A percentile compares a stretch with the other conserved stretches of the same genome.
Conservation (phyloP, 495 filamentous ascomycete genomes). For the Aspergillus sclerotioniger region DNA sequence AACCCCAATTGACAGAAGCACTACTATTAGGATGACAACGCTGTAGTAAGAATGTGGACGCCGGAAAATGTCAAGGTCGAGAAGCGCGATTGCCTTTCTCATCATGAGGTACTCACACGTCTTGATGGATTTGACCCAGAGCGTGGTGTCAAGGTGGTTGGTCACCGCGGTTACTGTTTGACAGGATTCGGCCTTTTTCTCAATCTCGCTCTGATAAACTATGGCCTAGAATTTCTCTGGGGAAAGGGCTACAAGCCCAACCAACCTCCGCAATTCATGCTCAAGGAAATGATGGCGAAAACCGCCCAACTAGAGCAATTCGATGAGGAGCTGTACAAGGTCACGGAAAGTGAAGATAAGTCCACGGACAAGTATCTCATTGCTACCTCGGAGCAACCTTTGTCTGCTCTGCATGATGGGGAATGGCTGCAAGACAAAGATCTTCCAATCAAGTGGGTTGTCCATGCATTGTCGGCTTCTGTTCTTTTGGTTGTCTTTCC, state of each 20-base stretch:
- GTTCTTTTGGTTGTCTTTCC: neutral
- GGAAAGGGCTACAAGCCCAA: constrained; percentile 77
- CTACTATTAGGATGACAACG: constrained; percentile 68
- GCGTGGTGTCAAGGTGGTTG: constrained; percentile 89
- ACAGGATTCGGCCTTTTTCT: constrained; percentile 90
- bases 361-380: constrained; percentile 95
- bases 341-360: constrained; percentile 73
- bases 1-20: constrained; percentile 62
- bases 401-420: constrained; percentile 86
- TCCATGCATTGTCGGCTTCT: neutral
- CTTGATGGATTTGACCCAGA: constrained; percentile 93
- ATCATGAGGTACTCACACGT: constrained; percentile 88
- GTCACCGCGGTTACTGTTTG: constrained; percentile 92
- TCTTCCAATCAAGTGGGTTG: constrained; percentile 72
- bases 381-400: constrained; percentile 93
- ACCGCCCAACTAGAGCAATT: constrained; percentile 97
- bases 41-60: constrained; percentile 70
- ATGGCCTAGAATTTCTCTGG: constrained; percentile 84
- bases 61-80: constrained; percentile 68
- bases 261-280: constrained; percentile 95
- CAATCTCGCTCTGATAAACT: constrained; percentile 88
- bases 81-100: constrained; percentile 73
- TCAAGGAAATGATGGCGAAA: constrained; percentile 96
- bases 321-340: constrained; percentile 97
- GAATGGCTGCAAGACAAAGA: constrained; percentile 88